Evolutionary conservation across 2,329 filamentous ascomycete genomes (phyloP), one percentile per base, ranked within the genome.

Genomic region (Neospermospora avenae): DNA sequence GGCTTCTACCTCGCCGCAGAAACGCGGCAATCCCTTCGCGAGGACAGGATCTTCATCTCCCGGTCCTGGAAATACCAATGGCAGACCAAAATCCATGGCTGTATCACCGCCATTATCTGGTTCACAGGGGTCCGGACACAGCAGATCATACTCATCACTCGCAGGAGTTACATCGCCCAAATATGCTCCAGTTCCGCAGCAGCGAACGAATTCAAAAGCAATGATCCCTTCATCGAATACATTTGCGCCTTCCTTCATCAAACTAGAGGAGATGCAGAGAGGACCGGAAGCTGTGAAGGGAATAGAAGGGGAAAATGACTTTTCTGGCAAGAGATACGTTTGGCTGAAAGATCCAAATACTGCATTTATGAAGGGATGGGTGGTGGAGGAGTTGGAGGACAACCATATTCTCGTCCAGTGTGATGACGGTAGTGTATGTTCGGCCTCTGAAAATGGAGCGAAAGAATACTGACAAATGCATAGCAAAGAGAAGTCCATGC

Each of bases 251-350:
- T 90, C 91, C 10, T 99, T 99, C 75, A 98, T 99, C 77, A 95
- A 93, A 74, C 85, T 87, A 0, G 92, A 96, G 65, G 90, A 93
- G 65, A 78, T 90, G 74, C 82, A 85, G 67, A 76, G 78, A 37
- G 78, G 75, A 35, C 74, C 80, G 55, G 84, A 86, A 65, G 71
- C 78, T 11, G 82, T 88, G 16, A 80, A 80, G 53, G 89, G 91
- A 18, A 92, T 97, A 61, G 96, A 99, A 76, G 95, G 95, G 64
- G 93, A 97, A 72, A 98, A 97, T 74, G 95, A 99, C 80, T 98
- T 99, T 75, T 99, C 95, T 0, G 96, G 95, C 59, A 98, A 96
- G 78, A 86, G 95, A 78, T 99, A 98, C 79, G 93, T 99, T 65
- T 99, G 95, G 96, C 80, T 99, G 72, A 90, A 89, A 75, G 93